A percentile compares a stretch with the other conserved stretches of the same genome.
phyloP scores from a whole-genome alignment of 805 yeast genomes.

The Sporopachydermia lactativora region DNA sequence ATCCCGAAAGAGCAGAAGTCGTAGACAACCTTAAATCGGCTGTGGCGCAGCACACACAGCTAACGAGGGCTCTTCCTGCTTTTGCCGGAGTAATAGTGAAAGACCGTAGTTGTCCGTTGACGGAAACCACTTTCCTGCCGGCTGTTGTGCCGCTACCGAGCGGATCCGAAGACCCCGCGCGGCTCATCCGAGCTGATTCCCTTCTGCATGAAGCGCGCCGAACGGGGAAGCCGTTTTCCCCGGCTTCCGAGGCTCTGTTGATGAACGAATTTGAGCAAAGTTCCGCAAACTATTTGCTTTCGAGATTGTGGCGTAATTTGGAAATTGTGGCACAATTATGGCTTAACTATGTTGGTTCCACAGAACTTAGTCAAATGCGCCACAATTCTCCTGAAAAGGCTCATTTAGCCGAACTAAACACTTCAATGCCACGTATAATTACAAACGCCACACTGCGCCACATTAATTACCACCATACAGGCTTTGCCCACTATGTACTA shows the following conservation, averaged over 20 bases:
- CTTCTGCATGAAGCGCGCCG: background rate
- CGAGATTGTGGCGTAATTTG: background rate
- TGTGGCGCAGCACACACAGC: no score
- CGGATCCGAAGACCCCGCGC: background rate
- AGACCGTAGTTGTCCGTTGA: background rate
- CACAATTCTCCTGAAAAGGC: background rate
- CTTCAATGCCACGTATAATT: no score
- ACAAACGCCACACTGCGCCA: no score
- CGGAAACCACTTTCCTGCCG: background rate
- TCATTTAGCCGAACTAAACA: no score
- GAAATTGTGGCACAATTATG: background rate
- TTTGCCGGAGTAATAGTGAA: background rate
- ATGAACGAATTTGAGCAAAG: background rate
- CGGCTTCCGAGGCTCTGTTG: background rate
- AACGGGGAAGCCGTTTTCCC: background rate
- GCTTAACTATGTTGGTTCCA: background rate
- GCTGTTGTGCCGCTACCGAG: no score
- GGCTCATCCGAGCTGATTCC: background rate
- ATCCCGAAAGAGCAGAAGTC: background rate
- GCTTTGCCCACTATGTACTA: background rate
- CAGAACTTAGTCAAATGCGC: background rate
- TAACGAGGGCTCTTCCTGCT: background rate
- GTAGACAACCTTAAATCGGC: no score
- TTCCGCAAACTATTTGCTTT: background rate
- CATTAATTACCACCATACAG: background rate